phyloP scores from a whole-genome alignment of 2,329 filamentous ascomycete genomes.

The Biscogniauxia mediterranea region DNA sequence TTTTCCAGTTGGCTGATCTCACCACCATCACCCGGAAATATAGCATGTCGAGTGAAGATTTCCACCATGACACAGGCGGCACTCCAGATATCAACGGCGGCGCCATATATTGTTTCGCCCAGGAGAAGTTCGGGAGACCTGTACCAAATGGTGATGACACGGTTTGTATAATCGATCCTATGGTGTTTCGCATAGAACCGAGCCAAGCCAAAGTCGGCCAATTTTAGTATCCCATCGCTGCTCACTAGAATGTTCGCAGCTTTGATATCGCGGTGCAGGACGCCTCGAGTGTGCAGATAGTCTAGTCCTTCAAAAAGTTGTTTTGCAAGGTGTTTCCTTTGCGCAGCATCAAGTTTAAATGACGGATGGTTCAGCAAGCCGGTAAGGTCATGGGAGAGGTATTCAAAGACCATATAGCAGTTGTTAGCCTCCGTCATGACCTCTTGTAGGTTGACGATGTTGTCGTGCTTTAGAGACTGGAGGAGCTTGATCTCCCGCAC shows the following conservation, averaged over 20 bases:
- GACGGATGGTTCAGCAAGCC: conserved; percentile 92
- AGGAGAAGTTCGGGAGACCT: conserved; percentile 85
- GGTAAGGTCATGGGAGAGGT: conserved; percentile 92
- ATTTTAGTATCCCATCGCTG: conserved; percentile 82
- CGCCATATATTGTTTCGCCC: conserved; percentile 86
- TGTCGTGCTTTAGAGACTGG: conserved; percentile 79
- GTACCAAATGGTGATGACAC: conserved; percentile 99
- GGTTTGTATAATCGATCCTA: conserved; percentile 94
- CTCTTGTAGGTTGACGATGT: conserved; percentile 80
- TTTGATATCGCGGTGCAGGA: conserved; percentile 96
- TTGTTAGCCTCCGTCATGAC: conserved; percentile 99
- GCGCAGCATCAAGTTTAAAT: conserved; percentile 77
- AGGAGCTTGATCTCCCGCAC: conserved; percentile 88
- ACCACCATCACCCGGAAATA: conserved; percentile 94
- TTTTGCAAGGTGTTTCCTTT: conserved; percentile 89
- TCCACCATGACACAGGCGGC: conserved; percentile 95
- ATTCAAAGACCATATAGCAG: conserved; percentile 99
- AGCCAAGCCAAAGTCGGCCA: conserved; percentile 93
- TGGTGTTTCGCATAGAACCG: conserved; percentile 93
- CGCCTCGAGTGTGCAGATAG: conserved; percentile 89
- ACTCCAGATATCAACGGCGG: conserved; percentile 93
- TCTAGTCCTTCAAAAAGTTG: conserved; percentile 93
- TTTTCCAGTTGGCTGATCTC: conserved; percentile 95
- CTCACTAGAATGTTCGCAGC: conserved; percentile 96
- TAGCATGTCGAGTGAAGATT: conserved; percentile 89